Evolutionary conservation across 768 basidiomycete genomes (phyloP).

Genomic region (Tremella yokohamensis): DNA sequence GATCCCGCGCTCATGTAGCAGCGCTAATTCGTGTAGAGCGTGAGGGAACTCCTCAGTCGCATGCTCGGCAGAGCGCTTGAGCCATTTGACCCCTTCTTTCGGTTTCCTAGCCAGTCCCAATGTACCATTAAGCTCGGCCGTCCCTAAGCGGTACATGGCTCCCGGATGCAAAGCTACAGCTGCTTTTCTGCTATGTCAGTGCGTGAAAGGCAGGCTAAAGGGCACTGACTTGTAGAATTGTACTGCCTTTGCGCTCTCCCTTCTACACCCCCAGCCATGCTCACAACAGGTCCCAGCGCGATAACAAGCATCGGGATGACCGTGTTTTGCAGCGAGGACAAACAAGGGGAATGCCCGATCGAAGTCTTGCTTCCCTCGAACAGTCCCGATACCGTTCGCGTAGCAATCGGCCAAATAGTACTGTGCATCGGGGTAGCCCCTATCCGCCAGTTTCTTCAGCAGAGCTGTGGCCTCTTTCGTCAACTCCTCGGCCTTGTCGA

Average conservation of each 20-base stretch:
- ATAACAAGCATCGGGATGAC: constrained; percentile 91
- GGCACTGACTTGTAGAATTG: constrained; percentile 67
- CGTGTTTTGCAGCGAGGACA: constrained; percentile 92
- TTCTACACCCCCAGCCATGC: constrained; percentile 95
- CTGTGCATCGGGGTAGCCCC: constrained; percentile 89
- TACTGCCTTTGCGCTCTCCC: constrained; percentile 85
- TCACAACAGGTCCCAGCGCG: constrained; percentile 97
- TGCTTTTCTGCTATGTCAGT: constrained; percentile 62
- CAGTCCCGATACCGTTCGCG: constrained; percentile 94
- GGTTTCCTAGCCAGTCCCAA: constrained; percentile 78
- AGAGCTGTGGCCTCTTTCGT: constrained; percentile 80
- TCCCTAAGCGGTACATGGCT: constrained; percentile 93
- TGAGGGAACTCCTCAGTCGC: constrained; percentile 90
- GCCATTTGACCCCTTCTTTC: constrained; percentile 97
- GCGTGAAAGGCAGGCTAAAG: neutral
- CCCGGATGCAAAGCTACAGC: constrained; percentile 86
- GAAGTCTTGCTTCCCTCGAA: constrained; percentile 87
- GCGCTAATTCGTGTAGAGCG: constrained; percentile 87
- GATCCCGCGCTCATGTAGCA: constrained; percentile 94
- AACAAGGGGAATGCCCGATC: constrained; percentile 96
- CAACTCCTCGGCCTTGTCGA: constrained; percentile 63
- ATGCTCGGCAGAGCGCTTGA: constrained; percentile 89
- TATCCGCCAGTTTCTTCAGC: constrained; percentile 84
- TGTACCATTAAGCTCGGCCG: constrained; percentile 93
- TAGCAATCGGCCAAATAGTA: constrained; percentile 98